Conservation (phyloP, 2,329 filamentous ascomycete species). For the Verticillium isaacii region DNA sequence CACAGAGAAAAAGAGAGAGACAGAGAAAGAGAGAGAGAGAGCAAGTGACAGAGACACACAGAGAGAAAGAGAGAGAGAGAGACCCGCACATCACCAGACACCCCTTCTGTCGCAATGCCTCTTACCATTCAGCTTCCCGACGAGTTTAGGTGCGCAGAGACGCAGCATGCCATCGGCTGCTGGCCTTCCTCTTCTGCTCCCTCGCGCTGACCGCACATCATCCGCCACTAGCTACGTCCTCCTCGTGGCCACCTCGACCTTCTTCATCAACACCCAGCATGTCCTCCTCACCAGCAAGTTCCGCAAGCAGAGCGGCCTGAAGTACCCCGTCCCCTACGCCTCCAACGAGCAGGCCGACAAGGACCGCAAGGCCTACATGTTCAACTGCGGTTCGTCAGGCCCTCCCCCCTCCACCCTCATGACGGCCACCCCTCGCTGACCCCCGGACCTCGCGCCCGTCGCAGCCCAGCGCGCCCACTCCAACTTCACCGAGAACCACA, state of each 20-base stretch:
- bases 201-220: background rate
- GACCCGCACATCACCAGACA: too few species aligned
- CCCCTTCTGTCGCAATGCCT: slow-evolving; percentile 30
- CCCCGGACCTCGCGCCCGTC: background rate
- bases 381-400: slow-evolving; percentile 54
- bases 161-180: background rate
- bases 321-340: slow-evolving; percentile 56
- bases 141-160: slow-evolving; percentile 43
- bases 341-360: slow-evolving; percentile 47
- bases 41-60: too few species aligned
- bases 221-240: slow-evolving; percentile 54
- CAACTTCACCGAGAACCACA: slow-evolving; percentile 60
- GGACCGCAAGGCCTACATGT: slow-evolving; percentile 47
- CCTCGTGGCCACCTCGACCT: slow-evolving; percentile 48
- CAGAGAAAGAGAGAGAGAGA: too few species aligned
- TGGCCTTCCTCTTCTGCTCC: background rate
- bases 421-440: background rate
- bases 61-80: too few species aligned
- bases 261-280: slow-evolving; percentile 55
- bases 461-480: slow-evolving; percentile 55
- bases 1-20: too few species aligned
- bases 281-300: slow-evolving; percentile 36
- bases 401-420: background rate
- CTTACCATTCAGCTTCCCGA: slow-evolving; percentile 37
- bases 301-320: slow-evolving; percentile 48